Percentiles rank a stretch among this genome's conserved stretches.
phyloP scores from a whole-genome alignment of 768 basidiomycete genomes.

The Lactarius hatsudake region DNA sequence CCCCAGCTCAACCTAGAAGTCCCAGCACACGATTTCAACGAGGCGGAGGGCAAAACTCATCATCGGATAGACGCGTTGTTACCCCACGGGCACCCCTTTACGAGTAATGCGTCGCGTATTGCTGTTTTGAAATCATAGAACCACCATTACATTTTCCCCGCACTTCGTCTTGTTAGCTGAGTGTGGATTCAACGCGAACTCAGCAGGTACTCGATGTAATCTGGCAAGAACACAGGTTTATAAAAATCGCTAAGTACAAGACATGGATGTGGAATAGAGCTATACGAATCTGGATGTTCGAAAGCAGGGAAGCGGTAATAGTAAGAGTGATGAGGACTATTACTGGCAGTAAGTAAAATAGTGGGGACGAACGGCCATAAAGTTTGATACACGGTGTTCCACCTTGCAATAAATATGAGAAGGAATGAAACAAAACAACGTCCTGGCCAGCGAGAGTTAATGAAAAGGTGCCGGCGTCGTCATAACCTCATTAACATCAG shows the following conservation, averaged over 20 bases:
- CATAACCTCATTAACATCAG: slow-evolving; percentile 7
- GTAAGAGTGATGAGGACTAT: slow-evolving; percentile 16
- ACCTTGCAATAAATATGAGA: background rate
- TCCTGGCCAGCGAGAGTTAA: background rate
- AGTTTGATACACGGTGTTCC: background rate
- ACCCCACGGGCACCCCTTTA: background rate
- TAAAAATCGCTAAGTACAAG: slow-evolving; percentile 2
- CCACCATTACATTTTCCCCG: background rate
- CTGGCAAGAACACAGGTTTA: background rate
- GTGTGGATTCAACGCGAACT: background rate
- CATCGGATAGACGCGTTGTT: slow-evolving; percentile 56
- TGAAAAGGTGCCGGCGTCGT: slow-evolving; percentile 7
- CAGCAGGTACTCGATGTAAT: background rate
- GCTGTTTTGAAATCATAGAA: slow-evolving; percentile 17
- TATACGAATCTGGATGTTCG: slow-evolving; percentile 5
- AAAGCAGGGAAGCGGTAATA: slow-evolving; percentile 16
- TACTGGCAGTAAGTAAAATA: slow-evolving; percentile 15
- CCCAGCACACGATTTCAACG: slow-evolving; percentile 84
- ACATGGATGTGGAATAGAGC: slow-evolving; percentile 13
- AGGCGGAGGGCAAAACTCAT: slow-evolving; percentile 84
- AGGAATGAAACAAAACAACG: background rate
- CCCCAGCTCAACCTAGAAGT: slow-evolving; percentile 89
- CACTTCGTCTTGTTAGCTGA: background rate
- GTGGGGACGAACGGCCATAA: background rate
- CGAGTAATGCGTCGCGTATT: slow-evolving; percentile 1